phyloP scores from a whole-genome alignment of 2,329 filamentous ascomycete genomes.

The Exophiala viscosa region DNA sequence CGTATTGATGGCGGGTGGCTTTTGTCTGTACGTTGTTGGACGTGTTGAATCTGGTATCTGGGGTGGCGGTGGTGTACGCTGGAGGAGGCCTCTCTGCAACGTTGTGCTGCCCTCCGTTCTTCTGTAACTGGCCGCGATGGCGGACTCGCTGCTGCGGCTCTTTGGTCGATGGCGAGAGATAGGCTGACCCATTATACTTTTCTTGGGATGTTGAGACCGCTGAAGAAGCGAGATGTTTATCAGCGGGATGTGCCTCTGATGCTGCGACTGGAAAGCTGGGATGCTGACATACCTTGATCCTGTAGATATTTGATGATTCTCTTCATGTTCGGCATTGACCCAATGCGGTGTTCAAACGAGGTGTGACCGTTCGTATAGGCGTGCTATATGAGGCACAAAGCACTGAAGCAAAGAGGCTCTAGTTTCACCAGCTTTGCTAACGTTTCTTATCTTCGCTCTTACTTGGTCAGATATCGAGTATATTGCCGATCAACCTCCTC shows the following conservation, averaged over 20 bases:
- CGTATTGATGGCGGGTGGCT: slow-evolving; percentile 27
- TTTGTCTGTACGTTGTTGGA: slow-evolving; percentile 12
- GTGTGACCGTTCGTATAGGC: too few species aligned
- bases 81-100: slow-evolving; percentile 5
- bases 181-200: slow-evolving; percentile 17
- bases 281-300: slow-evolving; percentile 20
- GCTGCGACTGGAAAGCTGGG: neutral
- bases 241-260: neutral
- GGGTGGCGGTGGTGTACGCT: slow-evolving; percentile 2
- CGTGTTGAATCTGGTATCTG: neutral
- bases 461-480: too few species aligned
- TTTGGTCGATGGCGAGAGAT: slow-evolving; percentile 18
- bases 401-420: too few species aligned
- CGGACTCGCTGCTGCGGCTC: slow-evolving; percentile 19
- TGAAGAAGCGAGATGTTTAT: neutral
- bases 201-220: slow-evolving; percentile 21
- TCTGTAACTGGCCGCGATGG: slow-evolving; percentile 5
- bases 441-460: too few species aligned
- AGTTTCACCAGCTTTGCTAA: too few species aligned
- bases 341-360: neutral
- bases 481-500: too few species aligned
- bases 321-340: slow-evolving; percentile 15
- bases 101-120: slow-evolving; percentile 2
- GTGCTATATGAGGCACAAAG: too few species aligned
- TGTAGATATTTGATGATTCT: slow-evolving; percentile 25